A percentile compares a stretch with the other conserved stretches of the same genome.
Conservation (phyloP, 75 land plant genomes). For the Azolla pinnata region DNA sequence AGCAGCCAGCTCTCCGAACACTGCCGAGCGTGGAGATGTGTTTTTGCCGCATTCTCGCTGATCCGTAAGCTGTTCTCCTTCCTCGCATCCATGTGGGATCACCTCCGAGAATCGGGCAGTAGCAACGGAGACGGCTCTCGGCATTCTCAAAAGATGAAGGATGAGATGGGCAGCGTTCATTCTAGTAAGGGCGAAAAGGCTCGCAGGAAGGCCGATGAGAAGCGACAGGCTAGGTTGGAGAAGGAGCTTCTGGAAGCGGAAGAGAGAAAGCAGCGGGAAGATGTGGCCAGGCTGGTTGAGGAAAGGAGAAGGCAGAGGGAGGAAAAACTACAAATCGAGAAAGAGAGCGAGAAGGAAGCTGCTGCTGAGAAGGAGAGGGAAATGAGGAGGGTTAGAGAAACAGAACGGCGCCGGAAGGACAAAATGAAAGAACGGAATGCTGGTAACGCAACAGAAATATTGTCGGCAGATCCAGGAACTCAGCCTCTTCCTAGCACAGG, state of each 20-base stretch:
- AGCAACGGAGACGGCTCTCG: slow-evolving; percentile 16
- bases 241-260: slow-evolving; percentile 83
- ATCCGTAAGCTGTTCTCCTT: slow-evolving; percentile 50
- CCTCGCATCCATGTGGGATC: slow-evolving; percentile 36
- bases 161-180: slow-evolving; percentile 37
- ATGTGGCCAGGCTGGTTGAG: slow-evolving; percentile 80
- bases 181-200: slow-evolving; percentile 76
- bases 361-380: slow-evolving; percentile 42
- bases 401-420: slow-evolving; percentile 59
- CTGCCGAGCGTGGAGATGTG: slow-evolving; percentile 23
- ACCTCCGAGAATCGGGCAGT: slow-evolving; percentile 13
- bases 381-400: slow-evolving; percentile 42
- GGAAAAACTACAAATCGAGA: slow-evolving; percentile 59
- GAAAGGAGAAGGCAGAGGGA: slow-evolving; percentile 75
- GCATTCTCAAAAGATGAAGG: slow-evolving; percentile 39
- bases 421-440: slow-evolving; percentile 53
- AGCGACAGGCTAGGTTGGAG: slow-evolving; percentile 79
- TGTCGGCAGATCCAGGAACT: slow-evolving; percentile 3
- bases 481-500: slow-evolving; percentile 27
- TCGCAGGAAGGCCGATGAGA: slow-evolving; percentile 83
- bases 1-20: slow-evolving; percentile 23
- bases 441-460: slow-evolving; percentile 6
- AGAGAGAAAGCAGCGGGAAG: slow-evolving; percentile 86
- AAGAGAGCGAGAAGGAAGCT: slow-evolving; percentile 30
- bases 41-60: slow-evolving; percentile 47